These are phyloP conservation scores for Phyllostachys edulis DNA, from an alignment of 176 grass and related monocot species.

Conservation along the genomic window DNA sequence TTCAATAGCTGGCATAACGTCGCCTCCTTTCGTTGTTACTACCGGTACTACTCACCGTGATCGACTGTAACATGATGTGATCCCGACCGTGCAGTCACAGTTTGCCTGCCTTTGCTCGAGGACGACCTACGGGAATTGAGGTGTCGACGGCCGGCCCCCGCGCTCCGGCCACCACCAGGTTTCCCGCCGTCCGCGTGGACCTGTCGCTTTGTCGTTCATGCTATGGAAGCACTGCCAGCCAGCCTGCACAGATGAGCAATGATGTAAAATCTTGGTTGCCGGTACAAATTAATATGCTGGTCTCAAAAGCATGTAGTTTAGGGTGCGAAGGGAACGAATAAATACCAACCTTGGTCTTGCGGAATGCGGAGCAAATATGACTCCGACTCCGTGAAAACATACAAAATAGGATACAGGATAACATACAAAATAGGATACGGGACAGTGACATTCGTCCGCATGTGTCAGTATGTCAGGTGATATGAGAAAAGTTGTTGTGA, in stretches of 20 bases:
- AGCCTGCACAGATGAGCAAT: constrained; percentile 6
- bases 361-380: too few species aligned
- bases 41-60: background rate
- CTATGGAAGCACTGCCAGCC: constrained; percentile 1
- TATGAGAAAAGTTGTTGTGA: too few species aligned
- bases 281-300: background rate
- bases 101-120: background rate
- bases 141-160: background rate
- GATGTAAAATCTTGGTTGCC: background rate
- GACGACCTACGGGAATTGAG: background rate
- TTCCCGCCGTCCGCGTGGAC: background rate
- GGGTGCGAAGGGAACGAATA: too few species aligned
- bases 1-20: background rate
- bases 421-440: too few species aligned
- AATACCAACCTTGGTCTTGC: too few species aligned
- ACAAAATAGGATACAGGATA: too few species aligned
- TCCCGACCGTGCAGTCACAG: background rate
- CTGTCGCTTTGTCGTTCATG: background rate
- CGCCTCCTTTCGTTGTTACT: background rate
- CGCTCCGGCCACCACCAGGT: background rate
- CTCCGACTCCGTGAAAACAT: too few species aligned
- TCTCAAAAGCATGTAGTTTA: background rate
- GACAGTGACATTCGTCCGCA: too few species aligned
- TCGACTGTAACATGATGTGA: background rate
- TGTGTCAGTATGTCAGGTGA: too few species aligned